Base-by-base conservation (phyloP, 768 basidiomycete species). In the Boletus insuetus region DNA sequence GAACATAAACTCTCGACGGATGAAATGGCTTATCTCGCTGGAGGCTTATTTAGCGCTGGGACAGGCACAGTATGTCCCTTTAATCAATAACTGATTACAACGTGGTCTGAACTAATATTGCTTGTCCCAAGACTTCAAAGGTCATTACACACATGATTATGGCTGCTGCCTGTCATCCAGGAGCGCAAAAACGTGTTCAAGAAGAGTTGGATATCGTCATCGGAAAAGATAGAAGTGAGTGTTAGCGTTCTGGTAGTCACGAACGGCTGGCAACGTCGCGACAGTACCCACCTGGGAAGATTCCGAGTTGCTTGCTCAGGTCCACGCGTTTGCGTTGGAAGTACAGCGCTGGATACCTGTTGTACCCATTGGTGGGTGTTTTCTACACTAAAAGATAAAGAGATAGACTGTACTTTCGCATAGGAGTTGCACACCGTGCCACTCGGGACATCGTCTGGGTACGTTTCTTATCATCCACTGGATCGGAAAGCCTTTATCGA, bases 381-480 rank as follows among this genome's bases (percentile, higher is more conserved):
- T 20, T 35, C 34, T 2, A 20, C 16, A 38, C 10, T 5, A 14
- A 1, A 2, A 4, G 3, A 6, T 13, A 9, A n/a, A 7, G 32
- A 20, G 16, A 29, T 37, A 49, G 20, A 56, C 26, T 9, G 6
- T 24, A 14, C 7, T 14, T 32, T 45, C n/a, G 2, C 29, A 34
- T 16, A 68, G 67, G 85, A 0, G 82, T 86, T 53, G 73, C 81
- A 1, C 87, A 89, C 58, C 78, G 79, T 13, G 78, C 84, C 0
- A 86, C 83, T 0, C 78, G 78, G 47, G 85, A 87, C 52, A 77
- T 88, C 37, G 62, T 81, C 22, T 87, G 82, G 81, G 83, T 83
- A 55, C 8, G 61, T 47, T 40, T 7, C n/a, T 19, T 12, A 38
- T 4, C 7, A 29, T 35, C 17, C 7, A 37, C 5, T 29, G 10